These are phyloP conservation scores for Colletotrichum gigasporum DNA, from an alignment of 2,329 filamentous ascomycete species.

Conservation along the genomic window DNA sequence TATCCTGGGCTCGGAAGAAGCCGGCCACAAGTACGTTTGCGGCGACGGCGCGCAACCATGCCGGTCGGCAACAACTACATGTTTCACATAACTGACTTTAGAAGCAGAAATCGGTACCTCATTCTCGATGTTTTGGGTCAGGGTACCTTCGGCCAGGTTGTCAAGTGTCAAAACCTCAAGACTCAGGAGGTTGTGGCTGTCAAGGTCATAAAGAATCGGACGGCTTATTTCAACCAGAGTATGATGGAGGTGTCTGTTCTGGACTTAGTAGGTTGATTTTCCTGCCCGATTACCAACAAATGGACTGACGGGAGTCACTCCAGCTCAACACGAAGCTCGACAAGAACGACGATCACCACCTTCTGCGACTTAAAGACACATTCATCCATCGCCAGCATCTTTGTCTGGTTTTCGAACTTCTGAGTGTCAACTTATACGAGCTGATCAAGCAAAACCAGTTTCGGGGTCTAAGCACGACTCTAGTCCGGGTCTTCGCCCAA, in stretches of 20 bases:
- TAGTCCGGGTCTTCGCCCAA: conserved; percentile 97
- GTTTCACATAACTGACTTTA: conserved; percentile 30
- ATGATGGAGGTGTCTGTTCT: conserved; percentile 99
- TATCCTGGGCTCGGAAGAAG: conserved; percentile 96
- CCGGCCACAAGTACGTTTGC: conserved; percentile 85
- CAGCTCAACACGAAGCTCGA: conserved; percentile 98
- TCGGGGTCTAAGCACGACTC: conserved; percentile 92
- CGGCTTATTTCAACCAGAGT: conserved; percentile 99
- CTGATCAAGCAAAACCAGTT: conserved; percentile 99
- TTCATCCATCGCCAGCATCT: conserved; percentile 98
- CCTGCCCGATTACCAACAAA: not conserved
- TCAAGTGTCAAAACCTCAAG: conserved; percentile 98
- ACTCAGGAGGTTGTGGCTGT: conserved; percentile 98
- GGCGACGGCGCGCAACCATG: not conserved
- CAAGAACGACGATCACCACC: conserved; percentile 98
- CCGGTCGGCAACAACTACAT: conserved; percentile 1
- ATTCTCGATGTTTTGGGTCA: conserved; percentile 97
- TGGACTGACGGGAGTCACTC: conserved; percentile 19
- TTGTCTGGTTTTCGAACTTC: conserved; percentile 93
- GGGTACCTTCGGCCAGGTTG: conserved; percentile 97
- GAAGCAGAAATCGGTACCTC: conserved; percentile 84
- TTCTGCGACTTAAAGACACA: conserved; percentile 93
- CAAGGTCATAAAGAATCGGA: conserved; percentile 99
- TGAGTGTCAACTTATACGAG: conserved; percentile 98
- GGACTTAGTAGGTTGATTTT: conserved; percentile 74